phyloP scores from a whole-genome alignment of 257 asterid genomes.

The Nicotiana knightiana region DNA sequence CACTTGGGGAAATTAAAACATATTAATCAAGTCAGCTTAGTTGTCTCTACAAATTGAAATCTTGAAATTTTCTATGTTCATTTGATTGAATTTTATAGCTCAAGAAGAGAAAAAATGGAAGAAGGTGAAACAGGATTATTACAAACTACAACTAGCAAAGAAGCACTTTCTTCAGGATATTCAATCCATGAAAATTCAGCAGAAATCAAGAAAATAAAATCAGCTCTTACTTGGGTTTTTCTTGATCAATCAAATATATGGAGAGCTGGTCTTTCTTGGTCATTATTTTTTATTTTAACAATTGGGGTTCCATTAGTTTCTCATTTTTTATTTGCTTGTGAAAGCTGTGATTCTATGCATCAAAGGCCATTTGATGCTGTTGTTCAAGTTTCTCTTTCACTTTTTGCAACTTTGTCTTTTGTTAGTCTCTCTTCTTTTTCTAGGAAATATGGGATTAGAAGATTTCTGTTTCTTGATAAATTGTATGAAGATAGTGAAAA shows the following conservation, averaged over 20 bases:
- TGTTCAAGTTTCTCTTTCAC: slow-evolving; percentile 63
- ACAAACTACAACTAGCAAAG: neutral
- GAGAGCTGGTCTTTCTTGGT: slow-evolving; percentile 79
- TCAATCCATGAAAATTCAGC: slow-evolving; percentile 1
- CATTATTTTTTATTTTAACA: slow-evolving; percentile 58
- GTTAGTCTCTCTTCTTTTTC: slow-evolving; percentile 61
- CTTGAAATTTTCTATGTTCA: neutral
- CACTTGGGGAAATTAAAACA: neutral
- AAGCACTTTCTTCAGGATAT: neutral
- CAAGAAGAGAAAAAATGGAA: slow-evolving; percentile 14
- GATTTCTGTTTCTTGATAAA: slow-evolving; percentile 71
- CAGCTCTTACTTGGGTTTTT: slow-evolving; percentile 68
- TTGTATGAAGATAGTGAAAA: slow-evolving; percentile 57
- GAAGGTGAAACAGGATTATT: slow-evolving; percentile 16
- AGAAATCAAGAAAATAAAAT: slow-evolving; percentile 44
- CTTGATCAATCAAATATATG: slow-evolving; percentile 66
- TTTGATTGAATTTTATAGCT: neutral
- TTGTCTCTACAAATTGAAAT: neutral
- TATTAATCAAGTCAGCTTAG: neutral
- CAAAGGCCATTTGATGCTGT: slow-evolving; percentile 57
- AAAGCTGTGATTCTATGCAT: slow-evolving; percentile 51
- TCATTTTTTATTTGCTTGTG: slow-evolving; percentile 61
- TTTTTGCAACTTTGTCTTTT: slow-evolving; percentile 60
- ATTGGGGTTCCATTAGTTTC: slow-evolving; percentile 68
- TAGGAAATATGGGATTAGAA: slow-evolving; percentile 59